Conservation (phyloP, 75 land plant genomes). For the Sequoiadendron giganteum region DNA sequence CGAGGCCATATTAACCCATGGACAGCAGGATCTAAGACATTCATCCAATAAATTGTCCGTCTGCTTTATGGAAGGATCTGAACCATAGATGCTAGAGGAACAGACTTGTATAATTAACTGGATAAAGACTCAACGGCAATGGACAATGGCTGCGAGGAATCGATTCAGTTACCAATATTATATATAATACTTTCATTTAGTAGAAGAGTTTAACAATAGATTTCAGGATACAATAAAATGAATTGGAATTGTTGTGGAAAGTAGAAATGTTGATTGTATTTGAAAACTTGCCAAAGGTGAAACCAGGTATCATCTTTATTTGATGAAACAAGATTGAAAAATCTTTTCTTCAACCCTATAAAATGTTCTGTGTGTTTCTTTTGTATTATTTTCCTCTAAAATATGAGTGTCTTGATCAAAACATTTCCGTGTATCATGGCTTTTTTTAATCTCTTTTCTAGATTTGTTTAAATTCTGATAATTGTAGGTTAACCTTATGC, state of each 20-base stretch:
- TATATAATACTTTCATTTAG: not conserved
- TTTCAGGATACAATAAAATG: not conserved
- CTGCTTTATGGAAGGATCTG: too few species aligned
- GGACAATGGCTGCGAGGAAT: not conserved
- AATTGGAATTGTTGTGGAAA: not conserved
- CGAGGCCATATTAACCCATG: too few species aligned
- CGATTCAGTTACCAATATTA: not conserved
- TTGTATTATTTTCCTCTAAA: too few species aligned
- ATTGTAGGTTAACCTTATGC: not conserved
- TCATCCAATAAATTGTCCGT: too few species aligned
- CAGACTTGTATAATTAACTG: not conserved
- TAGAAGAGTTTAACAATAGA: not conserved
- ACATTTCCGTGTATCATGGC: not conserved
- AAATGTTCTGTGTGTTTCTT: too few species aligned
- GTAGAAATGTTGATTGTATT: not conserved
- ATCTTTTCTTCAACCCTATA: too few species aligned
- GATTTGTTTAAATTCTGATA: not conserved
- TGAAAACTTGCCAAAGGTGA: too few species aligned
- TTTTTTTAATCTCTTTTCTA: not conserved
- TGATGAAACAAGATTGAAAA: too few species aligned
- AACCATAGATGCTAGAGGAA: too few species aligned
- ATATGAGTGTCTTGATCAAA: too few species aligned
- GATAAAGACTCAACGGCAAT: not conserved
- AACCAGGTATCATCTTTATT: too few species aligned
- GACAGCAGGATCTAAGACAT: too few species aligned